Conservation (phyloP, 139 green algal genomes). For the Yamagishiella unicocca region DNA sequence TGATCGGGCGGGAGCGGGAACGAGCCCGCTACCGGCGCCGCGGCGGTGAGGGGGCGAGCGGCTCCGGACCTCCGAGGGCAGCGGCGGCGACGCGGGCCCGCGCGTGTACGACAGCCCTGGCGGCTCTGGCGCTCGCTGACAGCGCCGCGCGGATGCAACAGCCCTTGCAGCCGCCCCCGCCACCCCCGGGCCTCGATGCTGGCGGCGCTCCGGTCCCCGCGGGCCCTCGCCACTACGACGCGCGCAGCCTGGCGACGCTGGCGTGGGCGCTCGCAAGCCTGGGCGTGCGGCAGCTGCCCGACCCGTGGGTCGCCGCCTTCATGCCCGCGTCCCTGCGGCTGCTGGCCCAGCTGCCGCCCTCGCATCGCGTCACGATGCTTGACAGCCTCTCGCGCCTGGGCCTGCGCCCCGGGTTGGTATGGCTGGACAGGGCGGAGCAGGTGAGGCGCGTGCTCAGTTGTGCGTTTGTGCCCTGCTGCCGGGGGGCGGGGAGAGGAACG, state of each 20-base stretch:
- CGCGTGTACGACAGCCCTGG: not conserved
- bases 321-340: slow-evolving; percentile 2
- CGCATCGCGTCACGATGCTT: slow-evolving; percentile 16
- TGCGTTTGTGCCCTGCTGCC: too few relatives aligned
- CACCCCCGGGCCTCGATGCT: not conserved
- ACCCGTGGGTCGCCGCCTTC: slow-evolving; percentile 18
- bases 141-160: not conserved
- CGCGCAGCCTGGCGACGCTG: not conserved
- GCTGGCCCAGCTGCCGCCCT: not conserved
- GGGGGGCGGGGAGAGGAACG: too few relatives aligned
- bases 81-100: not conserved
- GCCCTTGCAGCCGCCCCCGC: not conserved
- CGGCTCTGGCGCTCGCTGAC: not conserved
- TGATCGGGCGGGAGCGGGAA: not conserved
- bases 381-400: slow-evolving; percentile 9
- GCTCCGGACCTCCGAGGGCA: too few relatives aligned
- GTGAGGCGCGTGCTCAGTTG: not conserved
- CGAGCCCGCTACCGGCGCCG: too few relatives aligned
- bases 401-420: slow-evolving; percentile 1
- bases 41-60: too few relatives aligned
- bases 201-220: not conserved
- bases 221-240: not conserved
- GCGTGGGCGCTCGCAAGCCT: not conserved
- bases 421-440: slow-evolving; percentile 28
- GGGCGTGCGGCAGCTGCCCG: not conserved